These are phyloP conservation scores for Cryptosporidium felis DNA, from an alignment of 169 alveolate species.

Conservation along the genomic window DNA sequence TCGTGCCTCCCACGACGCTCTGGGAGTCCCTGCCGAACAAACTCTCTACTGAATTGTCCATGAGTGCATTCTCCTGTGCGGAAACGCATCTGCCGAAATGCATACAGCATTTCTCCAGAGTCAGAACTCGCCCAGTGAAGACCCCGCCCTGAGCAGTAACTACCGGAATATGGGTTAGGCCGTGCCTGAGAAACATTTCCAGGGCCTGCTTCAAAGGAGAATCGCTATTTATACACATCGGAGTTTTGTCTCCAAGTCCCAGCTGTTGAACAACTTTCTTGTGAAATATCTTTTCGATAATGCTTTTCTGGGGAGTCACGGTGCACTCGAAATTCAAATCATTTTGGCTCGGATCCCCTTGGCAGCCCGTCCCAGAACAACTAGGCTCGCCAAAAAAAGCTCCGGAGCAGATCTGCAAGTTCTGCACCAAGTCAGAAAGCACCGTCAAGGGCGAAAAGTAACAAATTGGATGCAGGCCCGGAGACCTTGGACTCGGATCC, in stretches of 20 bases:
- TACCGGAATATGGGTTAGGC: slow-evolving; percentile 50
- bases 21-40: neutral
- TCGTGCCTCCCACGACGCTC: neutral
- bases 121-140: slow-evolving; percentile 35
- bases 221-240: slow-evolving; percentile 21
- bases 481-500: neutral
- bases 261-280: slow-evolving; percentile 9
- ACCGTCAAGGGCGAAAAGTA: slow-evolving; percentile 50
- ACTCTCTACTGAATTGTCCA: slow-evolving; percentile 24
- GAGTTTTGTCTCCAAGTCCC: neutral
- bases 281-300: slow-evolving; percentile 27
- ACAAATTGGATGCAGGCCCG: slow-evolving; percentile 43
- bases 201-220: slow-evolving; percentile 21
- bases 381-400: neutral
- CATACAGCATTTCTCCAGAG: slow-evolving; percentile 55
- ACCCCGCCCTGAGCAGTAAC: neutral
- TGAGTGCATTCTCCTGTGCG: slow-evolving; percentile 22
- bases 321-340: neutral
- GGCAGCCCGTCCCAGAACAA: too few relatives aligned
- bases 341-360: too few relatives aligned
- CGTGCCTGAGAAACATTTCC: slow-evolving; percentile 42
- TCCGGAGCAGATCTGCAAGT: slow-evolving; percentile 47
- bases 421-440: slow-evolving; percentile 32
- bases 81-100: slow-evolving; percentile 24
- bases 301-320: neutral